Base-by-base conservation (phyloP, 768 basidiomycete genomes). In the Tricholoma sp. region DNA sequence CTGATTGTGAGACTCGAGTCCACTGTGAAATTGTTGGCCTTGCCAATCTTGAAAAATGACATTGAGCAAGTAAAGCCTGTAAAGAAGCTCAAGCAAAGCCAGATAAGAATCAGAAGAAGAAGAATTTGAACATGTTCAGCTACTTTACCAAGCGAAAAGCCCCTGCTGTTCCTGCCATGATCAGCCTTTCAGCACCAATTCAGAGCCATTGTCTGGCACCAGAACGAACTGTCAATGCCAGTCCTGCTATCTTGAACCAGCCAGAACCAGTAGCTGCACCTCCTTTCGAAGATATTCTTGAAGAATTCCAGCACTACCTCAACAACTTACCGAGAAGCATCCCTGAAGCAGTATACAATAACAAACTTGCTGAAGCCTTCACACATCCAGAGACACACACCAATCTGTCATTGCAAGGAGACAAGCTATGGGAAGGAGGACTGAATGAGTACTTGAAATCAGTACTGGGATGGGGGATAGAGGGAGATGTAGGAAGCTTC, bases 381-480 rank as follows among this genome's bases (percentile, higher is more conserved):
- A n/a, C 16, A 14, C 37, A 39, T 39, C 37, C 37, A 39, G 37
- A 39, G n/a, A 39, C 37, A 39, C 37, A 39, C 16, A 14, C 37
- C 16, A 14, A 39, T 39, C 7, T 6, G 6, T n/a, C 37, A 39
- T 39, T 39, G 37, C 37, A 39, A 39, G 37, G 37, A 39, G 37
- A 39, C 6, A 6, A 39, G 37, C 37, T 39, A 39, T 39, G 37
- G 37, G 37, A 39, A 39, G 11, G 37, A 39, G 37, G 37, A 39
- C 37, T 39, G 37, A 39, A 39, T 27, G 24, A 27, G 24, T 27
- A 27, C 24, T 27, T 27, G 5, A n/a, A 39, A 14, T 39, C 8
- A 6, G 14, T 39, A 0, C 55, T 70, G 1, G 67, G 69, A 8
- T 67, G 64, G 66, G 65, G 63, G 12, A 62, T 16, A 31, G 59